Conservation (phyloP, 495 filamentous ascomycete genomes). For the Staphylotrichum tortipilum region DNA sequence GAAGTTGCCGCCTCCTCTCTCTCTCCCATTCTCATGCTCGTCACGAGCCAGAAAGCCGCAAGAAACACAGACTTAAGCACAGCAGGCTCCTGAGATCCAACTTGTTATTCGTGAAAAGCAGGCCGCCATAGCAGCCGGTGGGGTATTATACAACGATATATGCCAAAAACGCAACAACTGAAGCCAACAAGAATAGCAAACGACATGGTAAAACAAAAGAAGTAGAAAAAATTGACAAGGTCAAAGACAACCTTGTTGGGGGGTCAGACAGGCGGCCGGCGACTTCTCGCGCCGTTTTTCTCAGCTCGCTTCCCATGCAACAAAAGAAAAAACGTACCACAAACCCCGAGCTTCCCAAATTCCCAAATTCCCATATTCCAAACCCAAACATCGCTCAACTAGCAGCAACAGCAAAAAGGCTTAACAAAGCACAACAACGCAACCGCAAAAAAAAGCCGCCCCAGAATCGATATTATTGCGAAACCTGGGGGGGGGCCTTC, state of each 20-base stretch:
- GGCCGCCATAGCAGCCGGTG: constrained; percentile 7
- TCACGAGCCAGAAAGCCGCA: too few species aligned
- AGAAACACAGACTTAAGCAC: too few species aligned
- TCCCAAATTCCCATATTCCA: background rate
- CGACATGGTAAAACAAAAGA: constrained; percentile 2
- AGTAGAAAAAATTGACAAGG: too few species aligned
- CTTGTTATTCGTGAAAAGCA: constrained; percentile 8
- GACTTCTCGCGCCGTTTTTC: background rate
- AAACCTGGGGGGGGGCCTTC: background rate
- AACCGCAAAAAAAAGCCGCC: background rate
- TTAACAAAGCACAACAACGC: background rate
- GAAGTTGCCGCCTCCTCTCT: too few species aligned
- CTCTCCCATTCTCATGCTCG: too few species aligned
- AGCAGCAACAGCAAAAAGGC: too few species aligned
- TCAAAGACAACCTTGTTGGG: too few species aligned
- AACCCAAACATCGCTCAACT: background rate
- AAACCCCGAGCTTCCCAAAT: background rate
- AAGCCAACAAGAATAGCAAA: background rate
- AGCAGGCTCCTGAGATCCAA: too few species aligned
- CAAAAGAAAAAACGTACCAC: background rate
- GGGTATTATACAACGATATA: constrained; percentile 28
- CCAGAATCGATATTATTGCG: background rate
- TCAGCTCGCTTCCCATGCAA: background rate
- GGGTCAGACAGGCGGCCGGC: background rate
- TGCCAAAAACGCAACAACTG: constrained; percentile 16